Percentiles rank a stretch among this genome's conserved stretches.
phyloP scores from a whole-genome alignment of 305 asterid genomes.

The Fraxinus sp. region DNA sequence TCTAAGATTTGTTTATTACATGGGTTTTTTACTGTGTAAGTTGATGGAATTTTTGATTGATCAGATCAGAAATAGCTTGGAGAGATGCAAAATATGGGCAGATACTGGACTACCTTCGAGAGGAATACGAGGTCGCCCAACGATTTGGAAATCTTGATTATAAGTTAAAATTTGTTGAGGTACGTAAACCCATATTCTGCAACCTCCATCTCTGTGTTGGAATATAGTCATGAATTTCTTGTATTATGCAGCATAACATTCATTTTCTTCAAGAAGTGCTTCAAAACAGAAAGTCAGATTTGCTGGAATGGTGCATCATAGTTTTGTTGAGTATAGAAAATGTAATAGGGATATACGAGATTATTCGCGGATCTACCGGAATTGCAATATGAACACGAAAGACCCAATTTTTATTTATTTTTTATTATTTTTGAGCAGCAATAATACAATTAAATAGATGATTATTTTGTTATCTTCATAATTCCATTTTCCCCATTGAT shows the following conservation, averaged over 20 bases:
- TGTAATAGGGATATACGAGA: slow-evolving; percentile 41
- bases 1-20: no score
- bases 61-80: slow-evolving; percentile 98
- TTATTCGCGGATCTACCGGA: slow-evolving; percentile 50
- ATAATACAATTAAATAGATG: background rate
- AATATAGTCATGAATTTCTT: background rate
- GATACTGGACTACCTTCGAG: slow-evolving; percentile 85
- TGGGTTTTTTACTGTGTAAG: no score
- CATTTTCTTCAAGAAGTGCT: slow-evolving; percentile 98
- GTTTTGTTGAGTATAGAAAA: slow-evolving; percentile 61
- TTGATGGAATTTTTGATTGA: slow-evolving; percentile 1
- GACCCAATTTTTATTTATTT: slow-evolving; percentile 1
- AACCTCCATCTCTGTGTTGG: background rate
- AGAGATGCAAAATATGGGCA: slow-evolving; percentile 93
- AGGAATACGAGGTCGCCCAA: slow-evolving; percentile 92
- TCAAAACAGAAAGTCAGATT: slow-evolving; percentile 72
- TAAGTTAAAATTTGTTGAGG: slow-evolving; percentile 94
- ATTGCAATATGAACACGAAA: slow-evolving; percentile 28
- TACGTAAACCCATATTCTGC: slow-evolving; percentile 19
- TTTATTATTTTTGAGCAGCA: background rate
- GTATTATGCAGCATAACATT: slow-evolving; percentile 75
- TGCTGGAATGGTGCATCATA: slow-evolving; percentile 94
- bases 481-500: background rate
- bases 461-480: background rate
- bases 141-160: slow-evolving; percentile 93